Conservation (phyloP, 331 rosid species). For the Malus hybrid region DNA sequence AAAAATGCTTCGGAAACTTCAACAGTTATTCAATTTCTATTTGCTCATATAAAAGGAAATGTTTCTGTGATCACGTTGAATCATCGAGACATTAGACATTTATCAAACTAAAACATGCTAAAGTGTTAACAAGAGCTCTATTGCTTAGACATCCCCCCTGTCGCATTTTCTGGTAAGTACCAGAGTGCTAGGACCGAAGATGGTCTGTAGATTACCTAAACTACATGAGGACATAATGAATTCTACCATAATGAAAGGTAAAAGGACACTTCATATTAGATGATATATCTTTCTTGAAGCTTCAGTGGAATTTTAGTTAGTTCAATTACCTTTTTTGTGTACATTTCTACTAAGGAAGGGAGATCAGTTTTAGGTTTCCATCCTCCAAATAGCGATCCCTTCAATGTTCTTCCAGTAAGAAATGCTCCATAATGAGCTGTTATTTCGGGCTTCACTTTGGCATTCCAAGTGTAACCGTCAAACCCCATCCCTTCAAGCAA, state of each 20-base stretch:
- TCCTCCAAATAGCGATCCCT: conserved; percentile 89
- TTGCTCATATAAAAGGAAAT: too few relatives aligned
- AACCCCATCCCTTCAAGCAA: conserved; percentile 76
- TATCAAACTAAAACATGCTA: background rate
- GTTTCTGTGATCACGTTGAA: too few relatives aligned
- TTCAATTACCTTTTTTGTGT: conserved; percentile 60
- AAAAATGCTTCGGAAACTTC: too few relatives aligned
- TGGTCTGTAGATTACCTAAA: background rate
- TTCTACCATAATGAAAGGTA: background rate
- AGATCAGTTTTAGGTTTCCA: conserved; percentile 96
- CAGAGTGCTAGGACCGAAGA: background rate
- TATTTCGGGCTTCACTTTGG: conserved; percentile 77
- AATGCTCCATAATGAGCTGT: conserved; percentile 75
- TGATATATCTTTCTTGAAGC: background rate
- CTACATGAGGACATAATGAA: background rate
- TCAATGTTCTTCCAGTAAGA: conserved; percentile 76
- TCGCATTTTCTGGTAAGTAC: background rate
- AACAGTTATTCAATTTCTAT: too few relatives aligned
- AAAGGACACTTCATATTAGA: background rate
- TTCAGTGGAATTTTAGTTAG: background rate
- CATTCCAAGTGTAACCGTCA: conserved; percentile 89
- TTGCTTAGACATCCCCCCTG: background rate
- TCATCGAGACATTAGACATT: background rate
- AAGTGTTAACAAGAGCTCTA: background rate
- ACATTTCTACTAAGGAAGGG: conserved; percentile 82